These are phyloP conservation scores for Phytophthora idaei DNA, from an alignment of 352 stramenopile genomes.

Conservation along the genomic window DNA sequence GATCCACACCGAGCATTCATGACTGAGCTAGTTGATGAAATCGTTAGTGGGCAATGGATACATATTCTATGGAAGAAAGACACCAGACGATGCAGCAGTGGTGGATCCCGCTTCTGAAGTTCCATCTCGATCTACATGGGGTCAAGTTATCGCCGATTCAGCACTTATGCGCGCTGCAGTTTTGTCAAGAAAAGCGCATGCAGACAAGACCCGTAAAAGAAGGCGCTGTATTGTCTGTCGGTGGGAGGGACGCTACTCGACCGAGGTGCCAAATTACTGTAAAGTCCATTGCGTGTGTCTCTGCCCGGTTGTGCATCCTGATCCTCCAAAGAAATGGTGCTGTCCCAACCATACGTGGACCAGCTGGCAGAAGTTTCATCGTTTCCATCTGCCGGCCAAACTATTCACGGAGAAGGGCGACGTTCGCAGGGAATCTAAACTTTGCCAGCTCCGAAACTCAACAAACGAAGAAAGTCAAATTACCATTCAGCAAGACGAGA, in stretches of 20 bases:
- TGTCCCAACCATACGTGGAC: neutral
- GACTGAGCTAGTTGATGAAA: neutral
- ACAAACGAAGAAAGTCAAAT: no score
- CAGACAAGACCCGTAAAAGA: neutral
- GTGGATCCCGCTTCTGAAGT: neutral
- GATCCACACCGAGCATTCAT: slow-evolving; percentile 1
- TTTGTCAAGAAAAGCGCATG: neutral
- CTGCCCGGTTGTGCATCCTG: neutral
- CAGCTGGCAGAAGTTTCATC: neutral
- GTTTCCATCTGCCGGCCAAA: neutral
- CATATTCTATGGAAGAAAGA: neutral
- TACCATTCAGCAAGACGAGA: no score
- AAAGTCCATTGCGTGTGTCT: neutral
- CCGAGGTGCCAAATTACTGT: neutral
- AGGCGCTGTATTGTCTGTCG: neutral
- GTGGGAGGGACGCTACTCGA: neutral
- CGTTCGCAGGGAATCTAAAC: neutral
- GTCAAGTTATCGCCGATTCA: neutral
- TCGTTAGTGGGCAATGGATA: neutral
- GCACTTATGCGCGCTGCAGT: neutral
- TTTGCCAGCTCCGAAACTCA: neutral
- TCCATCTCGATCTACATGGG: neutral
- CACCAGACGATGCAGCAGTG: neutral
- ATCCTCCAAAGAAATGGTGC: neutral
- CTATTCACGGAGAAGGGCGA: neutral